Percentiles rank a stretch among this genome's conserved stretches.
Evolutionary conservation across 805 yeast genomes (phyloP).

Genomic region (Metschnikowia aberdeeniae): DNA sequence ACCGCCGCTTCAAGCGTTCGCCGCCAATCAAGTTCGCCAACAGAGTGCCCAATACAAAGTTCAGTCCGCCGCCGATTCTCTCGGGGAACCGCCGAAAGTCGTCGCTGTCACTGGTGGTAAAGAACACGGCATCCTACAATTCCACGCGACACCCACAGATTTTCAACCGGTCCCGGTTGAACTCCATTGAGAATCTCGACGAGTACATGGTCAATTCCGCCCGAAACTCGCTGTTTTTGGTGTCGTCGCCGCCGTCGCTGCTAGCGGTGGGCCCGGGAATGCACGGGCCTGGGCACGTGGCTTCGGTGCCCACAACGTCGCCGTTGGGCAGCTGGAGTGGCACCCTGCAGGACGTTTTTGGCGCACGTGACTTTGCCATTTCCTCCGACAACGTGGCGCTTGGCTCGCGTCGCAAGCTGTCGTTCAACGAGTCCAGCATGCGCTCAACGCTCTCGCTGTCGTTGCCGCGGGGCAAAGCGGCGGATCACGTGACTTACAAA

Average conservation of each 20-base stretch:
- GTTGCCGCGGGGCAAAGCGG: constrained; percentile 14
- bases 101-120: constrained; percentile 24
- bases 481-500: constrained; percentile 4
- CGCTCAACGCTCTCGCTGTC: constrained; percentile 38
- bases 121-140: constrained; percentile 19
- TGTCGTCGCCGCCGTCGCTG: constrained; percentile 32
- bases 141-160: constrained; percentile 22
- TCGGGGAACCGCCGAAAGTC: constrained; percentile 24
- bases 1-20: constrained; percentile 16
- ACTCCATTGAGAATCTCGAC: constrained; percentile 40
- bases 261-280: constrained; percentile 10
- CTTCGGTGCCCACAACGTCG: constrained; percentile 20
- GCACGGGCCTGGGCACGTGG: constrained; percentile 8
- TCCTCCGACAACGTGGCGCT: constrained; percentile 21
- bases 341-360: constrained; percentile 7
- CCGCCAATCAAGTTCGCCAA: constrained; percentile 42
- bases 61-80: constrained; percentile 36
- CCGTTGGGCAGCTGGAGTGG: constrained; percentile 25
- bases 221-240: constrained; percentile 30
- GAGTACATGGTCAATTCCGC: constrained; percentile 41
- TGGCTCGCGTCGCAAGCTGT: constrained; percentile 32
- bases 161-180: constrained; percentile 37
- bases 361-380: constrained; percentile 9
- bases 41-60: constrained; percentile 33
- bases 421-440: constrained; percentile 41